phyloP scores from a whole-genome alignment of 306 rosid species.

The Malus domestica region ASM211411v1 NC_041798.1:5303501-5304000 shows the following conservation, averaged over 20 bases:
- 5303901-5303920: neutral
- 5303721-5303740: neutral
- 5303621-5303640: neutral
- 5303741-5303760: neutral
- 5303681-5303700: neutral
- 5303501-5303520: neutral
- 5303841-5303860: neutral
- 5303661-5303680: neutral
- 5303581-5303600: neutral
- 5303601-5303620: too few species aligned
- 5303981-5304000: neutral
- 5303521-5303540: neutral
- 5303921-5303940: neutral
- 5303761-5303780: neutral
- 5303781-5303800: neutral
- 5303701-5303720: neutral
- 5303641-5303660: neutral
- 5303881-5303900: neutral
- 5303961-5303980: conserved; percentile 27
- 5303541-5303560: neutral
- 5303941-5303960: conserved; percentile 23
- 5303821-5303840: neutral
- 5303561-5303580: neutral
- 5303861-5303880: neutral
- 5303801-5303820: neutral